Conservation (phyloP, 495 filamentous ascomycete genomes). For the Jackrogersella multiformis region DNA sequence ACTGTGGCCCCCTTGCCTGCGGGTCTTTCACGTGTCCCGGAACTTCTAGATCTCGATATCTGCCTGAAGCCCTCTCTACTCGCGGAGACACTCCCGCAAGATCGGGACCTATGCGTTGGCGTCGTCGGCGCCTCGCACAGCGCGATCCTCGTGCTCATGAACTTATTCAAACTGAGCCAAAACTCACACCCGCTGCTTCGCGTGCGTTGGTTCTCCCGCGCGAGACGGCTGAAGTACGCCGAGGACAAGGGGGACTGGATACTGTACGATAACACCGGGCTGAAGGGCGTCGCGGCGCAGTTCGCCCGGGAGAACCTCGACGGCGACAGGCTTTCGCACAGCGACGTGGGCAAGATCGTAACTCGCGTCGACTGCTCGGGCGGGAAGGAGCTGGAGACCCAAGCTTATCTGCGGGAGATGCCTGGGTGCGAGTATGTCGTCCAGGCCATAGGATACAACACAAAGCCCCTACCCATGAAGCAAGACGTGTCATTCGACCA, state of each 20-base stretch:
- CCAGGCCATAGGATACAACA: slow-evolving; percentile 65
- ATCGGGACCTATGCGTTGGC: slow-evolving; percentile 54
- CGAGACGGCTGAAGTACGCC: slow-evolving; percentile 66
- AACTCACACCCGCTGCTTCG: slow-evolving; percentile 61
- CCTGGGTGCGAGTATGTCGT: slow-evolving; percentile 60
- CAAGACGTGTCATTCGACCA: slow-evolving; percentile 60
- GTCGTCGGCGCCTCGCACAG: slow-evolving; percentile 70
- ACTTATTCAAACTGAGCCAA: slow-evolving; percentile 62
- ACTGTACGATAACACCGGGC: slow-evolving; percentile 68
- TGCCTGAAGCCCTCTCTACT: slow-evolving; percentile 65
- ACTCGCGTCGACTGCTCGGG: slow-evolving; percentile 59
- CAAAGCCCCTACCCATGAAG: slow-evolving; percentile 58
- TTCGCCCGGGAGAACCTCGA: slow-evolving; percentile 67
- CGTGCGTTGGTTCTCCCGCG: slow-evolving; percentile 68
- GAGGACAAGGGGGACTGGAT: slow-evolving; percentile 70
- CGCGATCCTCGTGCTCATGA: slow-evolving; percentile 68
- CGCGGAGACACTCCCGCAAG: slow-evolving; percentile 50
- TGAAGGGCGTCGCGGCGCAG: slow-evolving; percentile 68
- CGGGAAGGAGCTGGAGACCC: slow-evolving; percentile 52
- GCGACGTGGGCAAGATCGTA: slow-evolving; percentile 60
- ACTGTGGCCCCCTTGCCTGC: slow-evolving; percentile 51
- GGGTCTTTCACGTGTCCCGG: slow-evolving; percentile 41
- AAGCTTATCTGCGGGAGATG: slow-evolving; percentile 56
- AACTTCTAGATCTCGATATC: slow-evolving; percentile 62
- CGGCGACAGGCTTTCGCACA: slow-evolving; percentile 56